A percentile compares a stretch with the other conserved stretches of the same genome.
Evolutionary conservation across 768 basidiomycete genomes (phyloP).

Genomic region (Guyanaporus albipodus): DNA sequence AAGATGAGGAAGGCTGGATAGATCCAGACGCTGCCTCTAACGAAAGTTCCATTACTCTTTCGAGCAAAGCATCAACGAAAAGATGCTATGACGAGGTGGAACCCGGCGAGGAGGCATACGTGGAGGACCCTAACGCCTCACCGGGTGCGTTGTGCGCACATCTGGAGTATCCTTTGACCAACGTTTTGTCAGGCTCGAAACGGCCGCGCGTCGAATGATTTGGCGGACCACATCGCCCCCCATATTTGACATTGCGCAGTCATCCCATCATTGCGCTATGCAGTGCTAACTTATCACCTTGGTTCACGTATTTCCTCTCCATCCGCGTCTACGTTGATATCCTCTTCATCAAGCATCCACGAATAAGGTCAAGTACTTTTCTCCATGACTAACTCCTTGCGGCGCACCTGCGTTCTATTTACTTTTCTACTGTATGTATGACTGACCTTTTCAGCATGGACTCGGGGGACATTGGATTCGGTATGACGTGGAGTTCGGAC

Average conservation of each 20-base stretch:
- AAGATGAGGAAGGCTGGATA: slow-evolving; percentile 42
- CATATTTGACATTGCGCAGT: slow-evolving; percentile 1
- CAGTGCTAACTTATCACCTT: slow-evolving; percentile 30
- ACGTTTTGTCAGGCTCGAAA: slow-evolving; percentile 36
- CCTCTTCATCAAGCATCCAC: slow-evolving; percentile 10
- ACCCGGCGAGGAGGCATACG: slow-evolving; percentile 35
- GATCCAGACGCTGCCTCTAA: slow-evolving; percentile 47
- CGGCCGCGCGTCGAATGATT: slow-evolving; percentile 40
- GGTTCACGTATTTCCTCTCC: slow-evolving; percentile 7
- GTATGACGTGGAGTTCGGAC: background rate
- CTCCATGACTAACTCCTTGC: slow-evolving; percentile 1
- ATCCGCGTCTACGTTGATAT: slow-evolving; percentile 3
- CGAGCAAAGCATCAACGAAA: slow-evolving; percentile 53
- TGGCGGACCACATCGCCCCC: background rate
- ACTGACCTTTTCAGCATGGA: slow-evolving; percentile 32
- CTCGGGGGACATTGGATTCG: slow-evolving; percentile 3
- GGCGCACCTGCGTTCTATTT: background rate
- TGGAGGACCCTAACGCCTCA: slow-evolving; percentile 35
- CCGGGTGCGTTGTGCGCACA: slow-evolving; percentile 37
- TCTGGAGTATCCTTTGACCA: background rate
- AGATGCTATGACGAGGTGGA: slow-evolving; percentile 45
- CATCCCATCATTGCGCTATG: slow-evolving; percentile 1
- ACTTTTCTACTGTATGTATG: slow-evolving; percentile 14
- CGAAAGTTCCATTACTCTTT: slow-evolving; percentile 52
- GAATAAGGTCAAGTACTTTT: slow-evolving; percentile 30